phyloP scores from a whole-genome alignment of 1,284 basidiomycete genomes.

The Waitea zeae region DNA sequence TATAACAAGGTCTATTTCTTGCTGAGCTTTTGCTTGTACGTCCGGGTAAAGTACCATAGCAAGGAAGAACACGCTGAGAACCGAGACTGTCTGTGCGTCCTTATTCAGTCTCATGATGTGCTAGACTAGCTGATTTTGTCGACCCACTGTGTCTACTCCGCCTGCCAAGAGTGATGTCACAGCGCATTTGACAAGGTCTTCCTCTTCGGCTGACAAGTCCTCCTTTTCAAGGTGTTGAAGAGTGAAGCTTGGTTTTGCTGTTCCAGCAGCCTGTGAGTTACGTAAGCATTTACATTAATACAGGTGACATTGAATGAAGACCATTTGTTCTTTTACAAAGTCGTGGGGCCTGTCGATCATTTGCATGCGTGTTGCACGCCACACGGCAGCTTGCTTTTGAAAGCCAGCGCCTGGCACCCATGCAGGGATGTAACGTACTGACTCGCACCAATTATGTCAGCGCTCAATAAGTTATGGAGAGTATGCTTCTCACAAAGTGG shows the following conservation, averaged over 20 bases:
- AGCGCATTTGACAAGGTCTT: constrained; percentile 12
- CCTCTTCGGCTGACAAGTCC: constrained; percentile 9
- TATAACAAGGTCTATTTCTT: constrained; percentile 15
- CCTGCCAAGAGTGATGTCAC: constrained; percentile 14
- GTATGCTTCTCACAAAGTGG: too few species aligned
- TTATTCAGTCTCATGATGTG: background rate
- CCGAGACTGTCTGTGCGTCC: constrained; percentile 12
- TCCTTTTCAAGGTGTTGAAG: constrained; percentile 10
- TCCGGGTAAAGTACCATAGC: constrained; percentile 16
- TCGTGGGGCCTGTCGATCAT: constrained; percentile 12
- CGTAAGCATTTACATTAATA: background rate
- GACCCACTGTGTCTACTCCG: constrained; percentile 14
- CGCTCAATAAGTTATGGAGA: background rate
- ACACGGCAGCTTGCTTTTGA: constrained; percentile 10
- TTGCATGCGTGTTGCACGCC: constrained; percentile 8
- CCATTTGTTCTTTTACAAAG: constrained; percentile 12
- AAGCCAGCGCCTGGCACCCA: constrained; percentile 15
- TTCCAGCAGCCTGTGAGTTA: constrained; percentile 12
- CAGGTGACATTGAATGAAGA: constrained; percentile 3
- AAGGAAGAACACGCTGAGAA: constrained; percentile 13
- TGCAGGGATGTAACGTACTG: constrained; percentile 13
- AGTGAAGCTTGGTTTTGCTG: constrained; percentile 12
- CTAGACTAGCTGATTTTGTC: background rate
- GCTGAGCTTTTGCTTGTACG: constrained; percentile 15
- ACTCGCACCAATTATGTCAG: too few species aligned